phyloP scores from a whole-genome alignment of 176 grass and related monocot genomes.

The Thinopyrum elongatum region DNA sequence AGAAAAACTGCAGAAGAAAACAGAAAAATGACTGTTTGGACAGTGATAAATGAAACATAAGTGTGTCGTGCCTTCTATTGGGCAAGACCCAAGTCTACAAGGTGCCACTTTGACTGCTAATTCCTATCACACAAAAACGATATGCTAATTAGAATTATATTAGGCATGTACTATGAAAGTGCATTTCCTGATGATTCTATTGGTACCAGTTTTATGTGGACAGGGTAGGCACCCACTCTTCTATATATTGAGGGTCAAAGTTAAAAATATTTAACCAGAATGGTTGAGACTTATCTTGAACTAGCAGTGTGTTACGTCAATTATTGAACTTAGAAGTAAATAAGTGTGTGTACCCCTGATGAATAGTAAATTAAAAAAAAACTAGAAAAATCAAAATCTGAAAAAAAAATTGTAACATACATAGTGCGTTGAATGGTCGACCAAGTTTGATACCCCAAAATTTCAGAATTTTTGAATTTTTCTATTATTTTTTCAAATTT shows the following conservation, averaged over 20 bases:
- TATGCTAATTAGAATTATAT: not conserved
- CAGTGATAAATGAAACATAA: conserved; percentile 11
- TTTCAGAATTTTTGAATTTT: no score
- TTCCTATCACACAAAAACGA: not conserved
- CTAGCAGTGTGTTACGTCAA: not conserved
- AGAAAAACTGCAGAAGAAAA: not conserved
- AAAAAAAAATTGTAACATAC: no score
- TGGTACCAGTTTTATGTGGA: not conserved
- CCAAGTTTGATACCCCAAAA: no score
- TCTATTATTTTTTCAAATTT: no score
- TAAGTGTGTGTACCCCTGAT: no score
- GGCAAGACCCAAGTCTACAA: not conserved
- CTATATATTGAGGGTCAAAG: not conserved
- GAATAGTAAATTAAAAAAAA: no score
- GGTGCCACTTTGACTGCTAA: not conserved
- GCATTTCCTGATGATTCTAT: not conserved
- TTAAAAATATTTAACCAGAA: not conserved
- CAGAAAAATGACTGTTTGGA: no score
- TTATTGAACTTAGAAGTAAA: no score
- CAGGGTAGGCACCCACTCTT: not conserved
- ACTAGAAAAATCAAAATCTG: no score
- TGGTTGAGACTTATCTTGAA: not conserved
- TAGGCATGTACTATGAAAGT: not conserved
- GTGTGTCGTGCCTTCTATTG: not conserved
- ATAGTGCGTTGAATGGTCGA: no score